Percentiles rank a stretch among this genome's conserved stretches.
phyloP scores from a whole-genome alignment of 345 rosid species.

The Citrus hindsii region DNA sequence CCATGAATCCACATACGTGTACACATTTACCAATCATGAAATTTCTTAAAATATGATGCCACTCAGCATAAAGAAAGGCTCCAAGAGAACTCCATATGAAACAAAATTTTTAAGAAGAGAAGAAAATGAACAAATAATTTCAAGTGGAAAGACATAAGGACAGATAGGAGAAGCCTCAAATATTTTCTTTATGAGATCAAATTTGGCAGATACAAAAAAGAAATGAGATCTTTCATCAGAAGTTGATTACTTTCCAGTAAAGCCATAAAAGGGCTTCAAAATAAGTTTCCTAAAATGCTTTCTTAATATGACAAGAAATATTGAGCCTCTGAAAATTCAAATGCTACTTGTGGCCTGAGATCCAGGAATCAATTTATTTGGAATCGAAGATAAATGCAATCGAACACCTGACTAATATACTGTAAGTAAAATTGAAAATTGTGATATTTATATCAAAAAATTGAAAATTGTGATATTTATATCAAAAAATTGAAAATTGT shows the following conservation, averaged over 20 bases:
- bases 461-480: background rate
- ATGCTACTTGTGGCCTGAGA: background rate
- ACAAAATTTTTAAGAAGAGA: background rate
- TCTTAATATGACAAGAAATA: background rate
- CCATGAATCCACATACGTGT: background rate
- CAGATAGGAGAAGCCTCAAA: background rate
- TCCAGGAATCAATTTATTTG: background rate
- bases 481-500: background rate
- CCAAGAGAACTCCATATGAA: background rate
- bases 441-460: background rate
- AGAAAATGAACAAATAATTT: background rate
- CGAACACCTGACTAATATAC: background rate
- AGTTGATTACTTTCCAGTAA: background rate
- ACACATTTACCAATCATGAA: background rate
- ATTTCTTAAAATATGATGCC: background rate
- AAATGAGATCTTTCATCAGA: background rate
- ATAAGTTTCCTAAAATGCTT: background rate
- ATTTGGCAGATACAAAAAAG: background rate
- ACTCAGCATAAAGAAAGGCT: background rate
- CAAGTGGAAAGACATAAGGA: background rate
- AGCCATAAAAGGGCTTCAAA: background rate
- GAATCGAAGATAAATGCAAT: background rate
- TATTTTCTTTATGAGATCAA: background rate
- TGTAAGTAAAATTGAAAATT: too few species aligned
- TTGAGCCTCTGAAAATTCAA: background rate